Evolutionary conservation across 2,329 filamentous ascomycete species (phyloP), one percentile per base, ranked within the genome.

Genomic region (Aspergillus novoparasiticus): DNA sequence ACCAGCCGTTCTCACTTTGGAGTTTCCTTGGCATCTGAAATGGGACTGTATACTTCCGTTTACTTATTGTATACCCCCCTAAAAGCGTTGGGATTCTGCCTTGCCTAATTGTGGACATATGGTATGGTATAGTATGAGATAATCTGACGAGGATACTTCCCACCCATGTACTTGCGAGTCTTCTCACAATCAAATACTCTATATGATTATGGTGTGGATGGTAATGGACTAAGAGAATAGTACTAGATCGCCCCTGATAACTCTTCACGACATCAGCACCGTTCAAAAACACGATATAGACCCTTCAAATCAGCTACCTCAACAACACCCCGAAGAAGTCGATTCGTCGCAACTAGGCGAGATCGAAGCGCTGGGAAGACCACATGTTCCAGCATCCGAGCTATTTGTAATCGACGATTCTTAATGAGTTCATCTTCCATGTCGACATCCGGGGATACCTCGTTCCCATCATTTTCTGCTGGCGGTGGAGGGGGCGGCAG

Each of bases 261-360:
- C n/a, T 36, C 10, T 32, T 6, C 39, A 28, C 16, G 16, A 34
- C 19, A 59, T 86, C 77, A 98, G 77, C 95, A 98, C 60, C 95
- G 83, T 80, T 99, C 95, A 83, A 99, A 99, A 3, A 98, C 94
- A 53, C 92, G 84, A 78, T 99, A 99, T 62, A 99, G 75, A 0
- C 94, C 93, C 78, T 97, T 98, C 63, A 98, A 78, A 79, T 96
- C 93, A 2, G 95, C 94, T 56, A 97, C 88, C 78, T 99, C 94
- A 54, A 96, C 81, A 12, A 97, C 87, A 0, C 88, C 90, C 57
- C 89, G 87, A 79, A 96, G 86, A 71, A 98, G 79, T 6, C 85
- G 84, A 67, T 86, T 90, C 10, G 95, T 97, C 23, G 92, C 94
- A 61, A 98, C 87, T 54, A 99, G 79, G 62, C 93, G 85, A 6